Base-by-base conservation (phyloP, 2,329 filamentous ascomycete species). In the Nannizzia gypsea region DNA sequence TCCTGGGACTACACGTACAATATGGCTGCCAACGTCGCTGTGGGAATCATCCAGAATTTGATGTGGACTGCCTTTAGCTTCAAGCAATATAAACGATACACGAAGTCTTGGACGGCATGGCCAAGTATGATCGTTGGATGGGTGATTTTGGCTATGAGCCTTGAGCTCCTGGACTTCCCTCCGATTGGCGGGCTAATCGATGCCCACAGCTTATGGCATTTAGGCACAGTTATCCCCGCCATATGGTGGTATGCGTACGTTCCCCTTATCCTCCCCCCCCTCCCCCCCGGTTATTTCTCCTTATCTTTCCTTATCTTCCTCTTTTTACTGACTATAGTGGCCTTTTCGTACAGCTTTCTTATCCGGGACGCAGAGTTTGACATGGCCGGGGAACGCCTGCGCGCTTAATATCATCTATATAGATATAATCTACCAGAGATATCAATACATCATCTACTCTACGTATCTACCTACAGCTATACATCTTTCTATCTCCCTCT, bases 1-100 rank as follows among this genome's bases (percentile, higher is more conserved):
- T 78, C 80, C 17, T 99, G 93, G 88, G 88, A 97, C 73, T 99
- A 99, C 72, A 88, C 87, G 3, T 99, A 99, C 76, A 99, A 99
- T 72, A 97, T 99, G 90, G 84, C 87, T 1, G 93, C 91, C 57
- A 99, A 97, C 68, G 88, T 99, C 20, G 83, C 81, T 2, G 83
- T 88, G 9, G 93, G 93, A 2, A 78, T 90, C 44, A 72, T 91
- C 3, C 86, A 90, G 70, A 96, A 97, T 68, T 58, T 85, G 3
- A 75, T 97, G 61, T 97, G 93, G 93, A 88, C 81, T 48, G 87
- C 83, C 73, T 96, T 95, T 74, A 91, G 88, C 70, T 83, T 88
- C 66, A 76, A 77, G 64, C 82, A 86, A 66, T 97, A 92, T 64
- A 83, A 84, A 72, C 15, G 56, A 24, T 83, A 87, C 17, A 83